Percentiles rank a stretch among this genome's conserved stretches.
phyloP scores from a whole-genome alignment of 139 green algal genomes.

The Closterium sp. region DNA sequence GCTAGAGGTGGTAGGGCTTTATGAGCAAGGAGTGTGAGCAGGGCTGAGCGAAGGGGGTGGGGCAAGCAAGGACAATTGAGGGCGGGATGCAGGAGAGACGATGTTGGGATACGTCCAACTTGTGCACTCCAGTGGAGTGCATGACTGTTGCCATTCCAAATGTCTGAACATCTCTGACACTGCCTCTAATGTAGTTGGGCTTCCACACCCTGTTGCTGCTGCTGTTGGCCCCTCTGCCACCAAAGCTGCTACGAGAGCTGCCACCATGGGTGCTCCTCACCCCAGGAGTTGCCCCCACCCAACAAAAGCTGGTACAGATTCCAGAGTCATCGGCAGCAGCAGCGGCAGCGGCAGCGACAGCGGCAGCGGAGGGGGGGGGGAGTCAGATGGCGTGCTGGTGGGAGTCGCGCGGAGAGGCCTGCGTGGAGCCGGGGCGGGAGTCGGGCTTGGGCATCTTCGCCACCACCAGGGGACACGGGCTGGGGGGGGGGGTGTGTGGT shows the following conservation, averaged over 20 bases:
- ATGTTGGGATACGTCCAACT: background rate
- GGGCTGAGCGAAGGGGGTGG: background rate
- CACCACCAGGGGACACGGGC: slow-evolving; percentile 17
- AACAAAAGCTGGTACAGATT: background rate
- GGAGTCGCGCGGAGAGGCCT: background rate
- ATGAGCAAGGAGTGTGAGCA: background rate
- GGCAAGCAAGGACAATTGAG: background rate
- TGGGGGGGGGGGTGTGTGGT: background rate
- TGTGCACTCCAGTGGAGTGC: background rate
- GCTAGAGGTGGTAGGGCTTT: background rate
- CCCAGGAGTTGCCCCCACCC: too few species aligned
- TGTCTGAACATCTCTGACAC: too few species aligned
- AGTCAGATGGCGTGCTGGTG: background rate
- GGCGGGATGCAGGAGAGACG: background rate
- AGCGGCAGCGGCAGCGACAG: background rate
- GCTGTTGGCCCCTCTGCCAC: background rate
- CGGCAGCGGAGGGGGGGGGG: too few species aligned
- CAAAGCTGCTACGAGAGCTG: background rate
- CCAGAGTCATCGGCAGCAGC: background rate
- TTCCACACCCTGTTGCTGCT: background rate
- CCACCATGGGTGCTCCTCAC: background rate
- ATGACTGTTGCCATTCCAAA: background rate
- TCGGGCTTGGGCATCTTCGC: slow-evolving; percentile 19
- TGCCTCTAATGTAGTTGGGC: background rate
- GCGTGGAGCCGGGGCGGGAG: background rate